Base-by-base conservation (phyloP, 768 basidiomycete genomes). In the Phylloporus scabripes region DNA sequence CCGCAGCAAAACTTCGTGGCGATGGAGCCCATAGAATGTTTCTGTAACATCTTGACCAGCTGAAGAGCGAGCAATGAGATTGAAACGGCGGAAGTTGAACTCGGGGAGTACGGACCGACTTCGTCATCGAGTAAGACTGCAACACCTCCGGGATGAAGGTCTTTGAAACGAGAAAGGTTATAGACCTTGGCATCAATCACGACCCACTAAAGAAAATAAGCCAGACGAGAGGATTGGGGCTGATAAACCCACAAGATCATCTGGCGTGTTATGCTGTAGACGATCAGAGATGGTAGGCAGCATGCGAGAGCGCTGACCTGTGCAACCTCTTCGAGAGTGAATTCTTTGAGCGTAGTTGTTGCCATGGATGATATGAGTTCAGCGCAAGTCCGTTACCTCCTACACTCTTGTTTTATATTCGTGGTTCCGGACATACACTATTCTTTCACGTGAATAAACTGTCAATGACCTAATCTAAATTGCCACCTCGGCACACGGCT, bases 31-130 rank as follows among this genome's bases (percentile, higher is more conserved):
- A 59, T 85, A 96, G 73, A 97, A 96, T 5, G 79, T 78, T 31
- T 91, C 85, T 0, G 92, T 95, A 1, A 85, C 85, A 58, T 96
- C 92, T 64, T 88, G 77, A 8, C 91, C 92, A 44, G 88, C 90
- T 85, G 42, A 37, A 51, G 45, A 32, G 43, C 18, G 49, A 28
- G 7, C 23, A 31, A n/a, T 49, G 23, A 48, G 21, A 34, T 24
- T 32, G 38, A 21, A 23, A 24, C 18, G 43, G 26, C 23, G 14
- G 5, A 15, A 12, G 37, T 17, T 33, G 38, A 14, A 33, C 37
- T 10, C 14, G 33, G n/a, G 21, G 12, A 24, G 33, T 9, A 58
- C 83, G 49, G 49, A 84, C 88, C 88, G 42, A 94, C 78, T 57
- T 87, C 85, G 5, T 73, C 68, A 58, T 88, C 83, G n/a, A 83